These are phyloP conservation scores for Viola odorata DNA, from an alignment of 345 rosid genomes.

Conservation along the genomic window DNA sequence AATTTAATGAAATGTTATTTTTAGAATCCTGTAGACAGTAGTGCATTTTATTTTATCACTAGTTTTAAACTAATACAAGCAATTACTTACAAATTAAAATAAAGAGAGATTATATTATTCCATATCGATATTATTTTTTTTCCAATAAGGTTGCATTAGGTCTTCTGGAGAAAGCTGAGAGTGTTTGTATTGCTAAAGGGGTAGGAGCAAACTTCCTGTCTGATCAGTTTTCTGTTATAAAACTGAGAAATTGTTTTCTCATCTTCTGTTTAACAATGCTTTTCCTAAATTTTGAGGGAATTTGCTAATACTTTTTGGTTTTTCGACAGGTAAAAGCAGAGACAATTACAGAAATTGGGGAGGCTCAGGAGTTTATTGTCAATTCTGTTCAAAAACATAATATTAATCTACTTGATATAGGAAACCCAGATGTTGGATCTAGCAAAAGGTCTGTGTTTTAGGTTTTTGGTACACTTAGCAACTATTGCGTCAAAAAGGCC, in stretches of 20 bases:
- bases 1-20: too few species aligned
- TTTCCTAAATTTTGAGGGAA: too few species aligned
- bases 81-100: too few species aligned
- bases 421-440: background rate
- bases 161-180: conserved; percentile 4
- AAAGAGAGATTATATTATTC: too few species aligned
- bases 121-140: too few species aligned
- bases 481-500: conserved; percentile 12
- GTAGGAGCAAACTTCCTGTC: background rate
- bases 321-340: conserved; percentile 1
- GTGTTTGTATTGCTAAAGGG: background rate
- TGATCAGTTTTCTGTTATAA: background rate
- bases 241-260: background rate
- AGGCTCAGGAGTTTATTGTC: background rate
- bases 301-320: too few species aligned
- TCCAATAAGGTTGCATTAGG: background rate
- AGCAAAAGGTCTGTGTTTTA: background rate
- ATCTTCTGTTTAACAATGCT: background rate
- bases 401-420: background rate
- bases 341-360: conserved; percentile 1
- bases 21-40: background rate
- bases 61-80: background rate
- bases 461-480: conserved; percentile 9
- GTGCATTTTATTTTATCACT: background rate
- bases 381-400: conserved; percentile 1